Evolutionary conservation across 768 basidiomycete genomes (phyloP).

Genomic region (Cystobasidium tubakii): DNA sequence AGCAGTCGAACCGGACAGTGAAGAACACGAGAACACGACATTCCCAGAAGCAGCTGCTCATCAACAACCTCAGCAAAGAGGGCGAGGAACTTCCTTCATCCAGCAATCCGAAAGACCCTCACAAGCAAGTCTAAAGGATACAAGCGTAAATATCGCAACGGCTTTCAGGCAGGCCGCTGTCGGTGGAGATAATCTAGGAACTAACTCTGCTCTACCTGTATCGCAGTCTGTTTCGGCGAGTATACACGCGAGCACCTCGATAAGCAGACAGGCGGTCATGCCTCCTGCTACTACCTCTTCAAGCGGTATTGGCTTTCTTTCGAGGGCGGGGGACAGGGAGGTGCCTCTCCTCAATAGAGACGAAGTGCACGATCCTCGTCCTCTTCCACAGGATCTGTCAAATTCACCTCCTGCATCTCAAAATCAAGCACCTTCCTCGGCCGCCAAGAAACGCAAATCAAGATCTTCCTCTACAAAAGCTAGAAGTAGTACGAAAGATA

Average conservation of each 20-base stretch:
- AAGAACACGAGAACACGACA: no score
- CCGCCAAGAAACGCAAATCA: constrained; percentile 1
- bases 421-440: not conserved
- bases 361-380: not conserved
- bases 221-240: not conserved
- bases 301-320: not conserved
- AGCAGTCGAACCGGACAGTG: no score
- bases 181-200: not conserved
- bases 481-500: not conserved
- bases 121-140: constrained; percentile 50
- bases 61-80: constrained; percentile 11
- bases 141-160: constrained; percentile 76
- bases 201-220: not conserved
- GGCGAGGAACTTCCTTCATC: not conserved
- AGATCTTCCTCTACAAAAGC: not conserved
- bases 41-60: no score
- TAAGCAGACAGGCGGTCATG: not conserved
- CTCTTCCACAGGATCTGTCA: not conserved
- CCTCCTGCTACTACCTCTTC: not conserved
- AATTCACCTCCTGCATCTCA: not conserved
- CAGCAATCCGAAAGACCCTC: constrained; percentile 15
- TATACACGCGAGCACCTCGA: not conserved
- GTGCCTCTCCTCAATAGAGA: not conserved
- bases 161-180: constrained; percentile 68
- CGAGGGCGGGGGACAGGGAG: not conserved